Evolutionary conservation across 1,284 basidiomycete genomes (phyloP).

Genomic region (Psilocybe mexicana): DNA sequence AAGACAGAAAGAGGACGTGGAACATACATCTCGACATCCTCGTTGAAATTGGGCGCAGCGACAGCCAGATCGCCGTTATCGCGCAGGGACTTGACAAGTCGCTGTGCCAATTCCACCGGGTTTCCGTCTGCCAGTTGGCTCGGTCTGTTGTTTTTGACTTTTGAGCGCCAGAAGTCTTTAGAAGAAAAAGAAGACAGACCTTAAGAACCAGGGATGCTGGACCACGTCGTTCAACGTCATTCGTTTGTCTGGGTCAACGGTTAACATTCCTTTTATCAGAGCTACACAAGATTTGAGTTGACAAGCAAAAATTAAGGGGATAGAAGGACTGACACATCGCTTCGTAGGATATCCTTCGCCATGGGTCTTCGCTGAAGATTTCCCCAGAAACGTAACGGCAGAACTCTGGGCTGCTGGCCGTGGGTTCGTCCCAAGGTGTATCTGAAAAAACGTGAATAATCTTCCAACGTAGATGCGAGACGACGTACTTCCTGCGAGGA

Average conservation of each 20-base stretch:
- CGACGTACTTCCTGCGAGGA: conserved; percentile 86
- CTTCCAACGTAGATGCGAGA: not conserved
- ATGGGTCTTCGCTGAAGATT: conserved; percentile 79
- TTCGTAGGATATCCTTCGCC: conserved; percentile 69
- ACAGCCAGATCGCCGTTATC: conserved; percentile 69
- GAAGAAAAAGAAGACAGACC: conserved; percentile 38
- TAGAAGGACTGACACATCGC: conserved; percentile 55
- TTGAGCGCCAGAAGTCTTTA: too few relatives aligned
- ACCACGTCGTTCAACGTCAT: conserved; percentile 73
- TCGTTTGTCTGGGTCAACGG: conserved; percentile 70
- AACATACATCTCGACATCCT: conserved; percentile 17
- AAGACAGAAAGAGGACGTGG: not conserved
- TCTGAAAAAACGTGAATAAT: conserved; percentile 51
- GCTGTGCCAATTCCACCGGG: conserved; percentile 57
- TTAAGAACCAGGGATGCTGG: conserved; percentile 78
- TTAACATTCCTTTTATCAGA: conserved; percentile 73
- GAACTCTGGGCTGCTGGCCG: conserved; percentile 78
- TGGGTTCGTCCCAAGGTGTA: conserved; percentile 98
- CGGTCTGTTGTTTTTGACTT: conserved; percentile 42
- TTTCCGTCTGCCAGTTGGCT: conserved; percentile 66
- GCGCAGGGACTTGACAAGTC: conserved; percentile 67
- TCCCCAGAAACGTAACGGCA: conserved; percentile 73
- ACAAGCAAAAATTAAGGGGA: not conserved
- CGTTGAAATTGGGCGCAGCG: conserved; percentile 53
- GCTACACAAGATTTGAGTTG: conserved; percentile 40